Percentiles rank a stretch among this genome's conserved stretches.
Conservation (phyloP, 1,139 yeast species). For the Starmera stellimalicola region DNA sequence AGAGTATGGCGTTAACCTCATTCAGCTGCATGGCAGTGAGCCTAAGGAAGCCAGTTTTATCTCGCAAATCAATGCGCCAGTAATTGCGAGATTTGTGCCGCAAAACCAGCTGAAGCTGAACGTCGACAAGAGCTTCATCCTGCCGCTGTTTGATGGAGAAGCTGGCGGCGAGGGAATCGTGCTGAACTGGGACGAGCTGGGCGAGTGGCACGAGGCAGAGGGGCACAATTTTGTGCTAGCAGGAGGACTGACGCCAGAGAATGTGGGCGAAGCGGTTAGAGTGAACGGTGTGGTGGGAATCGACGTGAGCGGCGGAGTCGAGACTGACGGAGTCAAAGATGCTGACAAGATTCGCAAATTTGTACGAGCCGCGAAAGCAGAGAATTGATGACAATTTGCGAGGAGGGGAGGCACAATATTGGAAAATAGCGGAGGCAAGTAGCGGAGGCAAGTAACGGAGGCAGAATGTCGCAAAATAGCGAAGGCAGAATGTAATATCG, state of each 20-base stretch:
- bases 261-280: conserved; percentile 44
- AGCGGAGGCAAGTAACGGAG: no score
- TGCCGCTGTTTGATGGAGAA: conserved; percentile 73
- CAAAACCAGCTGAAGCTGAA: conserved; percentile 30
- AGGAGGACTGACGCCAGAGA: conserved; percentile 78
- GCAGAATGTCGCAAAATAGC: no score
- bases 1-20: conserved; percentile 54
- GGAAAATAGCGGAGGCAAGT: no score
- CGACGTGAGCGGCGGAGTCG: conserved; percentile 96
- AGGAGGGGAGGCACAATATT: no score
- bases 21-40: conserved; percentile 88
- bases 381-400: no score
- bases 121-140: conserved; percentile 33
- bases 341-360: conserved; percentile 47
- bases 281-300: conserved; percentile 63
- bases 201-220: conserved; percentile 27
- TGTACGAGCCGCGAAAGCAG: conserved; percentile 42
- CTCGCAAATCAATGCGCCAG: conserved; percentile 39
- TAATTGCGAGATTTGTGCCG: conserved; percentile 70
- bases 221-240: conserved; percentile 59
- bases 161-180: conserved; percentile 84
- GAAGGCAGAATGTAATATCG: no score
- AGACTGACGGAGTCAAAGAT: conserved; percentile 64
- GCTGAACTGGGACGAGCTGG: conserved; percentile 60
- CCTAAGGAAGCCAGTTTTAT: conserved; percentile 42